Evolutionary conservation across 129 eudicot genomes (phyloP), one percentile per base, ranked within the genome.

Genomic region (Deinandra increscens): DNA sequence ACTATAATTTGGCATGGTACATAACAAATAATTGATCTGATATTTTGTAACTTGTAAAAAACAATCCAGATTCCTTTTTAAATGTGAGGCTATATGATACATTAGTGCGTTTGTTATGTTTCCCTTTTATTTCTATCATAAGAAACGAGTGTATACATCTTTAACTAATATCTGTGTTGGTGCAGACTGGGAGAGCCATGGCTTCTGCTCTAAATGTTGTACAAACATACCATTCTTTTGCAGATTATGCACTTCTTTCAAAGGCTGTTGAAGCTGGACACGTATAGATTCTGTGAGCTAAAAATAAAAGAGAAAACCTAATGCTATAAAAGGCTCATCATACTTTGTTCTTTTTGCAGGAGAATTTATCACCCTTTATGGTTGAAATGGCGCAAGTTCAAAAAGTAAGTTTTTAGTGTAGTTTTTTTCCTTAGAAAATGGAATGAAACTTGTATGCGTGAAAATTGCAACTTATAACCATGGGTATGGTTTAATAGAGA

Each of bases 161-260:
- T 15, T 51, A 23, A 46, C 70, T 13, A 62, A 33, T 33, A 29
- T 43, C 7, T 33, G 53, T 54, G 15, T 60, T 41, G 64, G 29
- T 79, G 81, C 89, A 93, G 98, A 93, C 95, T 77, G 78, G 85
- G 60, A 78, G 64, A 70, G 86, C 76, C 49, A 87, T 93, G 73
- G 96, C 91, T 26, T 66, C 73, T 73, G 81, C 98, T 63, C 86
- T 93, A 60, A 93, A 93, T 75, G 98, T 86, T 71, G 85, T 79
- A 43, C 95, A 86, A 75, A 93, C 98, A 70, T 81, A 85, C 13
- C 85, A 86, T 78, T 81, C 95, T 15, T 86, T 82, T 75, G 98
- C 88, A 46, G 98, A 93, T 64, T 74, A 84, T 58, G 64, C 91
- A 81, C 96, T 93, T 72, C 79, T 89, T 61, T 29, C 83, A 39